Conservation (phyloP, 192 early-diverging fungal species). For the Linnemannia zychae region DNA sequence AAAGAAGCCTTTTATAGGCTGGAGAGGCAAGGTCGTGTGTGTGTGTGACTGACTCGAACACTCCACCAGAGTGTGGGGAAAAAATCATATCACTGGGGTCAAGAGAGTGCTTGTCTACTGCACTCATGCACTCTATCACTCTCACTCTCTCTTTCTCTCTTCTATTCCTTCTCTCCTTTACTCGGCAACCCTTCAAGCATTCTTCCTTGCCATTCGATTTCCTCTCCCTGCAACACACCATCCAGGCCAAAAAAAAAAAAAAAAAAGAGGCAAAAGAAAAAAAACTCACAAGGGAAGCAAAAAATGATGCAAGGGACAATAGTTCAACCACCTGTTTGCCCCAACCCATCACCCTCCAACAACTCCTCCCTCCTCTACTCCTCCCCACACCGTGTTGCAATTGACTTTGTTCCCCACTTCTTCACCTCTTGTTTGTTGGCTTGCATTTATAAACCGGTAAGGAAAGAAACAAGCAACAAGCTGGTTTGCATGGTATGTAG, state of each 20-base stretch:
- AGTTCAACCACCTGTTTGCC: constrained; percentile 15
- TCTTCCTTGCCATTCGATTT: background rate
- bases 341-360: background rate
- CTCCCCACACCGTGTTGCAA: background rate
- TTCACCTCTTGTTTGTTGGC: no score
- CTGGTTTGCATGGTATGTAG: background rate
- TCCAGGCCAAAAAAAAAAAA: no score
- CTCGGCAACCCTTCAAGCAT: no score
- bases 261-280: background rate
- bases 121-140: no score
- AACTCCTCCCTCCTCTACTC: background rate
- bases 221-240: background rate
- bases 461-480: background rate
- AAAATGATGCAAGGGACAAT: background rate
- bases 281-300: background rate
- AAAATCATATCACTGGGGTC: constrained; percentile 1
- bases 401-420: no score
- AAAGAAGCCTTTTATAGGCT: constrained; percentile 5
- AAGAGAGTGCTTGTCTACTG: no score
- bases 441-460: no score
- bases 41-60: background rate
- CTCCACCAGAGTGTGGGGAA: constrained; percentile 16
- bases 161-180: no score
- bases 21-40: background rate
- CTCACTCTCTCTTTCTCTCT: no score